These are phyloP conservation scores for Ganoderma resinaceum DNA, from an alignment of 1,284 basidiomycete genomes.

Conservation along the genomic window DNA sequence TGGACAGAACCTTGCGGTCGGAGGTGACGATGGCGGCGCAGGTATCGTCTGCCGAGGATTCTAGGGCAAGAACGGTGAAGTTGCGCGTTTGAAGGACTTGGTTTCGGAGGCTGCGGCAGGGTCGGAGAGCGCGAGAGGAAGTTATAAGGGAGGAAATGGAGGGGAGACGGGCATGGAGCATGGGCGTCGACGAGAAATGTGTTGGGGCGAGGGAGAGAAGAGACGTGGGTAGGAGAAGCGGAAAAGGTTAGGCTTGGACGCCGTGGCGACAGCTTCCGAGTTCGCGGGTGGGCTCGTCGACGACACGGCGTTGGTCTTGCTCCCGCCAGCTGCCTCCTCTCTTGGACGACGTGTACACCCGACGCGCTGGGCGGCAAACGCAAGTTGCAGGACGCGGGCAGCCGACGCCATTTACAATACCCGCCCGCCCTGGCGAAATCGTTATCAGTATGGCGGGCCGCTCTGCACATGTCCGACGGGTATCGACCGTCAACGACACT, in stretches of 20 bases:
- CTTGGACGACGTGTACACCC: not conserved
- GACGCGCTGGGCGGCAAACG: not conserved
- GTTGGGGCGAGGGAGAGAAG: not conserved
- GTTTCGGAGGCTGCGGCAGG: not conserved
- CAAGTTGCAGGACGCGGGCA: not conserved
- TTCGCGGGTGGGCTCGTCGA: not conserved
- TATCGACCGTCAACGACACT: conserved; percentile 21
- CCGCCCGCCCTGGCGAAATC: not conserved
- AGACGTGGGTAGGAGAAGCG: conserved; percentile 1
- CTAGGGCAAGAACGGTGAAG: conserved; percentile 81
- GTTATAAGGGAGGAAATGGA: not conserved
- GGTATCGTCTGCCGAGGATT: conserved; percentile 90
- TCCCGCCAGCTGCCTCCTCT: not conserved
- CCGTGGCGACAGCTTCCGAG: not conserved
- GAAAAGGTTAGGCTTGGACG: conserved; percentile 7
- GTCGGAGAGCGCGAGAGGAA: too few relatives aligned
- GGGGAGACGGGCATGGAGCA: conserved; percentile 21
- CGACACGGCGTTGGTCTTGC: not conserved
- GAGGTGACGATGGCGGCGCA: conserved; percentile 85
- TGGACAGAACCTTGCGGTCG: conserved; percentile 73
- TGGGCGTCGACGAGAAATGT: conserved; percentile 12
- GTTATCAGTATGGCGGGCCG: conserved; percentile 28
- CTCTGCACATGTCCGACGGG: conserved; percentile 31
- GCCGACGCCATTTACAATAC: not conserved
- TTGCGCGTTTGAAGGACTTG: not conserved